Evolutionary conservation across 2,329 filamentous ascomycete genomes (phyloP).

Genomic region (Dendryphion nanum): DNA sequence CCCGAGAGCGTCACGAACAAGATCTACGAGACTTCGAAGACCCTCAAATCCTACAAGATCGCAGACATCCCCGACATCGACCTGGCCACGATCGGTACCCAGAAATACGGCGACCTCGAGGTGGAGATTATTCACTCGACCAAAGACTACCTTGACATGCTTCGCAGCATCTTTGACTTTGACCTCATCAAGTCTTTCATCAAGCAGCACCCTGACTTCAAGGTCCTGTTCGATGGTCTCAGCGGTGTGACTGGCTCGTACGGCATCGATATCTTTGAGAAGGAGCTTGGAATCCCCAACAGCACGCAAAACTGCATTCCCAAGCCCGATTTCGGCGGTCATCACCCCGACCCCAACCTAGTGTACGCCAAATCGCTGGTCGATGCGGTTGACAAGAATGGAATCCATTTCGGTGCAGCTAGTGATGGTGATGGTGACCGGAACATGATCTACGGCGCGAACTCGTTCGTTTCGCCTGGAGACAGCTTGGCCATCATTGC

Average conservation of each 20-base stretch:
- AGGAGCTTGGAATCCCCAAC: constrained; percentile 81
- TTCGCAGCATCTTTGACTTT: constrained; percentile 99
- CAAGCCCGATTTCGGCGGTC: constrained; percentile 91
- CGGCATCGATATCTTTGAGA: constrained; percentile 89
- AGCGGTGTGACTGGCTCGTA: constrained; percentile 95
- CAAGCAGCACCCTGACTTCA: constrained; percentile 82
- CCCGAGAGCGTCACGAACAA: constrained; percentile 97
- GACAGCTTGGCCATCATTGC: constrained; percentile 98
- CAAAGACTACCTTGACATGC: constrained; percentile 86
- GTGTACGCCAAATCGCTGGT: constrained; percentile 95
- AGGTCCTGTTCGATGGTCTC: constrained; percentile 92
- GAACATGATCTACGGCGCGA: constrained; percentile 99
- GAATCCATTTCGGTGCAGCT: constrained; percentile 92
- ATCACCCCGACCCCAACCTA: constrained; percentile 96
- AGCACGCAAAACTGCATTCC: constrained; percentile 90
- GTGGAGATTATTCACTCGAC: constrained; percentile 95
- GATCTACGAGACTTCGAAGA: constrained; percentile 86
- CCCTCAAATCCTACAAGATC: constrained; percentile 87
- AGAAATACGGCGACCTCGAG: constrained; percentile 81
- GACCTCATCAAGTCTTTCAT: constrained; percentile 94
- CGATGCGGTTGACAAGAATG: constrained; percentile 85
- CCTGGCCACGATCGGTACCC: constrained; percentile 75
- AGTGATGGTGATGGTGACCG: constrained; percentile 97
- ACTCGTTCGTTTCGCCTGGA: constrained; percentile 92
- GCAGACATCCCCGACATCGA: constrained; percentile 84